Percentiles rank a stretch among this genome's conserved stretches.
Evolutionary conservation across 2,329 filamentous ascomycete genomes (phyloP).

Genomic region (Aspergillus pseudoglaucus): DNA sequence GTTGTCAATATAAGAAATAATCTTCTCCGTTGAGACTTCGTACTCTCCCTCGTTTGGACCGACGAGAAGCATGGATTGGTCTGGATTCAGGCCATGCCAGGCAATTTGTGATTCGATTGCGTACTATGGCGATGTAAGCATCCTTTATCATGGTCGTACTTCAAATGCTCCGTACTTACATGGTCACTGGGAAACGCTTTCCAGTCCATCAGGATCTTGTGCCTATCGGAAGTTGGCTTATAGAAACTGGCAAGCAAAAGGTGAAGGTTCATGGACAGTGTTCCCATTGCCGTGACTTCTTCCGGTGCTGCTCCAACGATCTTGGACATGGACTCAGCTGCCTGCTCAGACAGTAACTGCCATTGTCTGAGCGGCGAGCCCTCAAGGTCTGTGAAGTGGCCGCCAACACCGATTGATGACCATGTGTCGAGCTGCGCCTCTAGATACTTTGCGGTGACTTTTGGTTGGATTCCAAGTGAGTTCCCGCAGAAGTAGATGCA

Average conservation of each 20-base stretch:
- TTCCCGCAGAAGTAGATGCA: slow-evolving; percentile 80
- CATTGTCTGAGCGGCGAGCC: slow-evolving; percentile 64
- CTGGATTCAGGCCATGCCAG: slow-evolving; percentile 61
- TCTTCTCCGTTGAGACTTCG: slow-evolving; percentile 62
- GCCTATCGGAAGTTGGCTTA: slow-evolving; percentile 54
- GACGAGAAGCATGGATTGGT: slow-evolving; percentile 65
- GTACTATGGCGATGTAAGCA: slow-evolving; percentile 48
- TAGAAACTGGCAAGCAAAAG: slow-evolving; percentile 78
- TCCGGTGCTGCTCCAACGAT: slow-evolving; percentile 64
- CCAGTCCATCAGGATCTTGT: slow-evolving; percentile 78
- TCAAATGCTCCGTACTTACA: slow-evolving; percentile 37
- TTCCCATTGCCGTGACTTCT: slow-evolving; percentile 83
- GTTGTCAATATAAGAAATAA: slow-evolving; percentile 65
- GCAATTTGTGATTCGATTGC: slow-evolving; percentile 73
- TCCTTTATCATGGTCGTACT: background rate
- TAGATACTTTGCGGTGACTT: slow-evolving; percentile 57
- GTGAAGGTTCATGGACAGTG: slow-evolving; percentile 73
- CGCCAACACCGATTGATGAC: slow-evolving; percentile 73
- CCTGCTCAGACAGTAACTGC: slow-evolving; percentile 71
- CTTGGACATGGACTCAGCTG: slow-evolving; percentile 61
- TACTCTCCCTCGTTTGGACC: slow-evolving; percentile 52
- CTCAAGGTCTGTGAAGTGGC: slow-evolving; percentile 66
- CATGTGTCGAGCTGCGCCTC: slow-evolving; percentile 72
- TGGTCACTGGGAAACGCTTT: slow-evolving; percentile 85
- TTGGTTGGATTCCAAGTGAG: slow-evolving; percentile 77